Percentiles rank a stretch among this genome's conserved stretches.
Evolutionary conservation across 306 rosid genomes (phyloP).

Genomic region (Castanospermum australe): DNA sequence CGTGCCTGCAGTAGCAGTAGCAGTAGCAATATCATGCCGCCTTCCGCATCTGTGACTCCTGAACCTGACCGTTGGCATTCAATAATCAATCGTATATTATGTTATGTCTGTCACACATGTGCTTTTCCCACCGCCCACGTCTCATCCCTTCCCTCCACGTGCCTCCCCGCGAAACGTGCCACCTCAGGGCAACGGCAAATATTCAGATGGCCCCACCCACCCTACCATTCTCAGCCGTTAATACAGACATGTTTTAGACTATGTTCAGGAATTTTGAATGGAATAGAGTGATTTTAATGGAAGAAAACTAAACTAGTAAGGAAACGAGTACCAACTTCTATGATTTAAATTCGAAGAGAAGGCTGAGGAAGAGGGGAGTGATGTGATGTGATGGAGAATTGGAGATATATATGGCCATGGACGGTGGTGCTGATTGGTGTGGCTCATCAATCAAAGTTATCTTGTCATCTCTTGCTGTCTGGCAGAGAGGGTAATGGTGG

Average conservation of each 20-base stretch:
- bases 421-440: conserved; percentile 21
- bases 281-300: too few relatives aligned
- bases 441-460: background rate
- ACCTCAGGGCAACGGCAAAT: background rate
- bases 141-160: conserved; percentile 10
- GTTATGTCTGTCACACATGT: background rate
- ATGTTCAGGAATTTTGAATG: too few relatives aligned
- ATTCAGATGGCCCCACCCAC: background rate
- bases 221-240: background rate
- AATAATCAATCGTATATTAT: too few relatives aligned
- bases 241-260: too few relatives aligned
- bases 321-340: too few relatives aligned
- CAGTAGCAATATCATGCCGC: too few relatives aligned
- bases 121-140: background rate
- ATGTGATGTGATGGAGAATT: conserved; percentile 19
- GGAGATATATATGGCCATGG: background rate
- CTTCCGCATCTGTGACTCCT: background rate
- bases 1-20: too few relatives aligned
- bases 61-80: conserved; percentile 21
- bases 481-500: background rate
- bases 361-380: background rate
- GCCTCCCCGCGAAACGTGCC: background rate
- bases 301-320: too few relatives aligned
- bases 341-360: too few relatives aligned
- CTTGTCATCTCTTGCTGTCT: conserved; percentile 13